Percentiles rank a stretch among this genome's conserved stretches.
These are phyloP conservation scores for Chlamydomonas sp. DNA, from an alignment of 139 green algal species.

Conservation along the genomic window DNA sequence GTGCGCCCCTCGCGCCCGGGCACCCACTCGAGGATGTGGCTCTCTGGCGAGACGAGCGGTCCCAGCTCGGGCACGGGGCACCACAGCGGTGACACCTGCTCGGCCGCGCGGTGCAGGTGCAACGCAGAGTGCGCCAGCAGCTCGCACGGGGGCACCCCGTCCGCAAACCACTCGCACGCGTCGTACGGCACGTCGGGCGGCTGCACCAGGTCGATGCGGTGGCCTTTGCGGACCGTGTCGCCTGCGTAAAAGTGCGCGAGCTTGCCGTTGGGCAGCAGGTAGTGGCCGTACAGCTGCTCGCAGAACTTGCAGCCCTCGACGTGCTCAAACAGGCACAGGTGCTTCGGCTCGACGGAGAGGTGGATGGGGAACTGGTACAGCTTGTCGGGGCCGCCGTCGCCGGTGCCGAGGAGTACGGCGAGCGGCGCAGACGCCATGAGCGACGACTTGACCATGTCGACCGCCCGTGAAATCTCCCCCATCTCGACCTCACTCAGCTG, in stretches of 20 bases:
- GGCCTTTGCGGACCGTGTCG: constrained; percentile 33
- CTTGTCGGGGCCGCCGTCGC: constrained; percentile 33
- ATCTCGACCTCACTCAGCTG: too few species aligned
- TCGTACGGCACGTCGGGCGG: constrained; percentile 27
- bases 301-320: constrained; percentile 34
- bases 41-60: not conserved
- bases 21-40: constrained; percentile 17
- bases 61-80: constrained; percentile 14
- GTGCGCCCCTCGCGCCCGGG: not conserved
- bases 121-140: constrained; percentile 1
- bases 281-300: constrained; percentile 37
- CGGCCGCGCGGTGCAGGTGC: not conserved
- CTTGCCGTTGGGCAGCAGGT: constrained; percentile 37
- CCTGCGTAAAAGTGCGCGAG: constrained; percentile 42
- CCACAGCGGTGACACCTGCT: not conserved
- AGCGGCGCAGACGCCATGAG: not conserved
- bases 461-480: too few species aligned
- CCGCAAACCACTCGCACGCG: constrained; percentile 17
- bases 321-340: constrained; percentile 42
- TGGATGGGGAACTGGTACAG: constrained; percentile 32
- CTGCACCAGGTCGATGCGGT: constrained; percentile 25
- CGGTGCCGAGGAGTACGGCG: constrained; percentile 29
- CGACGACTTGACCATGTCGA: not conserved
- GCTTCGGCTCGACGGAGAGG: constrained; percentile 10
- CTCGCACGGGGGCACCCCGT: constrained; percentile 14